Base-by-base conservation (phyloP, 148 eudicot genomes). In the Bassia scoparia region DNA sequence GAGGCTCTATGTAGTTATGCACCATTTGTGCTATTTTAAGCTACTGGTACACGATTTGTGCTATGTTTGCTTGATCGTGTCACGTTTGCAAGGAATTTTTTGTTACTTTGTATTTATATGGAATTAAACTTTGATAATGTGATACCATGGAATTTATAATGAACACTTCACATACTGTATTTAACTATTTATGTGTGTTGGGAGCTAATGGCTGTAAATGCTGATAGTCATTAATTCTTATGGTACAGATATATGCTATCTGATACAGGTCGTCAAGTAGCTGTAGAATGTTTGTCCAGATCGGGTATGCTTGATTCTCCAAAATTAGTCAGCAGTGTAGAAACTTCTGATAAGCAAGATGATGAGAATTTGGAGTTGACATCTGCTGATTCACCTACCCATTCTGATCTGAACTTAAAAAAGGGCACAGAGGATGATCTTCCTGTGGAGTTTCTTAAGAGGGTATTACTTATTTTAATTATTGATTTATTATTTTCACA, bases 231-330 rank as follows among this genome's bases (percentile, higher is more conserved):
- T 59, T 56, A 26, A 71, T 31, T 33, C 16, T 12, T 49, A 61
- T 68, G 74, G 43, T 82, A 68, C 87, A 95, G 98, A 78, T 95
- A 91, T 79, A 91, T 84, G 93, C 80, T 95, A 69, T 88, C 97
- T 4, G 85, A 83, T 66, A 84, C 81, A 78, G 98, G 98, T 49
- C 83, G 87, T 62, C 81, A 83, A 80, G 83, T 85, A 71, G 96
- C 97, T 69, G 77, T 81, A 64, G 98, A 95, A 43, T 95, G 98
- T 77, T 85, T 95, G 50, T 75, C 52, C 64, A 86, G 90, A 78
- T 91, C 98, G 54, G 87, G 90, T 74, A 69, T 88, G 83, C 61
- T 74, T 78, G 95, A 82, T 82, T 61, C 74, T 46, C 82, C 77
- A 54, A 74, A 30, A 66, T 53, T 58, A 33, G 80, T 61, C 50